Evolutionary conservation across 2,329 filamentous ascomycete species (phyloP), one percentile per base, ranked within the genome.

Genomic region (Fonsecaea erecta): DNA sequence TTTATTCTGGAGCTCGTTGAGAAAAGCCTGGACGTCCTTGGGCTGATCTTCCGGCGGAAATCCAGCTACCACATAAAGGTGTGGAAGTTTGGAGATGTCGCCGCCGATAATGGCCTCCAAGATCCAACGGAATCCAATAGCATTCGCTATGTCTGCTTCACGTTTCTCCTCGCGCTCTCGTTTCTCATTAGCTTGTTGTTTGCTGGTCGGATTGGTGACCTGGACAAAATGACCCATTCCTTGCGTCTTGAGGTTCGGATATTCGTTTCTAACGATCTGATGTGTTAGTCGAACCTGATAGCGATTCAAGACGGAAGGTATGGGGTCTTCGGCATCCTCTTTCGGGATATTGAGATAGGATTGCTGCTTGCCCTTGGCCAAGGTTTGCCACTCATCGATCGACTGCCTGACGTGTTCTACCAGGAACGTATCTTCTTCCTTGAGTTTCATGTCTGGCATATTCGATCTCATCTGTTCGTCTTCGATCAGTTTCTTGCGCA

Each of bases 251-350:
- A 82, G 68, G 24, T 66, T 70, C 1, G 79, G 78, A 62, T 78
- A 91, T 68, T 90, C 87, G 14, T 82, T 82, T 12, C 86, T 81
- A n/a, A 91, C 81, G 12, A 90, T 78, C 70, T 90, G 87, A 72
- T 90, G 85, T 0, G 90, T 82, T 5, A 91, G 79, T 35, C 86
- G 81, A 73, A 88, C 86, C 73, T 91, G 87, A 70, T 85, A 90
- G 0, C 82, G 80, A 65, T 82, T 86, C 28, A 88, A 73, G 0
- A 62, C 64, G 3, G 58, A 63, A n/a, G 75, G 74, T 46, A 76
- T 60, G 8, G 58, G 60, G 1, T 61, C 60, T 18, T 71, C 16
- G 68, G 74, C 53, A 28, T 66, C 70, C 60, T 60, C 51, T 12
- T 76, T 75, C 3, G 79, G 77, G 30, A 84, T 78, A 65, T 84